Base-by-base conservation (phyloP, 352 stramenopile genomes). In the Phytopythium chamaehyphon region DNA sequence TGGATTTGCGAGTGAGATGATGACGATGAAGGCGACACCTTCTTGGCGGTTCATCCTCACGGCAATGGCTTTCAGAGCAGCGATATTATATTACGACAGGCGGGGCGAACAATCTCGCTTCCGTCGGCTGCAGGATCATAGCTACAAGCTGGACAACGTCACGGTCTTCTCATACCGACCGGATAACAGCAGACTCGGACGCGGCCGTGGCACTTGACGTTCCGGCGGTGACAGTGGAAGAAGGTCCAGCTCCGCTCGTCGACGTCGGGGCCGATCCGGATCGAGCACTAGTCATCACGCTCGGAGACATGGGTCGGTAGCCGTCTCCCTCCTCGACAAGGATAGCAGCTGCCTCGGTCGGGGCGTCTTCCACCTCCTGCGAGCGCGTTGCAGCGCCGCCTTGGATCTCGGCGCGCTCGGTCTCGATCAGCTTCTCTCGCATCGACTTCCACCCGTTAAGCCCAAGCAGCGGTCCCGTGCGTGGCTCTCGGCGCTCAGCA, bases 361-460 rank as follows among this genome's bases (percentile, higher is more conserved):
- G 36, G 2, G 24, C 54, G 14, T 67, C 62, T 9, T 50, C 51
- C 12, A 59, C 40, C 11, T 49, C 46, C 52, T 54, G 58, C 4
- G 31, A n/a, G 3, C 26, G 14, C 16, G 66, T 44, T 15, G 36
- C 47, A 19, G 22, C 23, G 22, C 51, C 53, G 4, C 35, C 42
- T 39, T 49, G 44, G 19, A 54, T 54, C 12, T 39, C 54, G 16
- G 52, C 49, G 46, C 66, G 51, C 42, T 72, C 59, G 21, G 58
- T 51, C 22, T 64, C 47, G 47, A 81, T 81, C 42, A 86, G 63
- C 44, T 73, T 76, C 49, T 83, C 62, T 5, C 68, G 75, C 43
- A 83, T 63, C 19, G 71, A 64, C 36, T 65, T 76, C 75, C 75
- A 86, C 1, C 70, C 72, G 0, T 57, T 62, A 11, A 86, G 62